Conservation (phyloP, 176 grass and related monocot genomes). For the barley (Hordeum vulgare) region DNA sequence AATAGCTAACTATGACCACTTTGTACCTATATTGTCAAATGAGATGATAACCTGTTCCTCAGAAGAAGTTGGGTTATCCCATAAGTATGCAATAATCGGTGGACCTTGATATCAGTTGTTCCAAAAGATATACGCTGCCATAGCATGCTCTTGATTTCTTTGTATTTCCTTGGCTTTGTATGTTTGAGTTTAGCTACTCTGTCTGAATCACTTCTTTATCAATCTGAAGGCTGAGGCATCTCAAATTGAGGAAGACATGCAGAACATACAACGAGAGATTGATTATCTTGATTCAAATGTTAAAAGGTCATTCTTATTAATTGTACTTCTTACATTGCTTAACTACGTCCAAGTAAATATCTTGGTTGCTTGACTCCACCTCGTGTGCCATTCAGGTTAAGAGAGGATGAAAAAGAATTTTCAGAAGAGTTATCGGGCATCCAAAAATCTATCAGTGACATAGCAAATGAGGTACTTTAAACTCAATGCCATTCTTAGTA, state of each 20-base stretch:
- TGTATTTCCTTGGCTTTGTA: constrained; percentile 12
- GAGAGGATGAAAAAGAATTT: constrained; percentile 50
- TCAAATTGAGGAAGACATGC: constrained; percentile 46
- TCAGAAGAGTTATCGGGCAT: constrained; percentile 42
- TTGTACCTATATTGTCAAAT: neutral
- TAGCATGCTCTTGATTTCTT: neutral
- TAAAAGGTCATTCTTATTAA: constrained; percentile 42
- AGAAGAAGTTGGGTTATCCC: neutral
- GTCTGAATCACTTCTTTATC: constrained; percentile 38
- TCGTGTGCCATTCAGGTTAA: constrained; percentile 43
- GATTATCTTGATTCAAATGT: constrained; percentile 37
- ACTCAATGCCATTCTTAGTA: neutral
- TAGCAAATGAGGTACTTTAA: constrained; percentile 51
- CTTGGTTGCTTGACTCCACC: constrained; percentile 10
- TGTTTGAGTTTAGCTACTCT: neutral
- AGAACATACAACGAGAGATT: constrained; percentile 50
- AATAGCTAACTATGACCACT: neutral
- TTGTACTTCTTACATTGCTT: constrained; percentile 1
- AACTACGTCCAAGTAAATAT: neutral
- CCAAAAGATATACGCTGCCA: neutral
- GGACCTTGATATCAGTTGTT: neutral
- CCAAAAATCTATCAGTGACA: constrained; percentile 36
- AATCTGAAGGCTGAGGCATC: constrained; percentile 71
- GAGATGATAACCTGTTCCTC: neutral
- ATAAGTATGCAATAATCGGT: neutral